Percentiles rank a stretch among this genome's conserved stretches.
phyloP scores from a whole-genome alignment of 371 early-diverging fungal species.

The Haplosporangium sp. region DNA sequence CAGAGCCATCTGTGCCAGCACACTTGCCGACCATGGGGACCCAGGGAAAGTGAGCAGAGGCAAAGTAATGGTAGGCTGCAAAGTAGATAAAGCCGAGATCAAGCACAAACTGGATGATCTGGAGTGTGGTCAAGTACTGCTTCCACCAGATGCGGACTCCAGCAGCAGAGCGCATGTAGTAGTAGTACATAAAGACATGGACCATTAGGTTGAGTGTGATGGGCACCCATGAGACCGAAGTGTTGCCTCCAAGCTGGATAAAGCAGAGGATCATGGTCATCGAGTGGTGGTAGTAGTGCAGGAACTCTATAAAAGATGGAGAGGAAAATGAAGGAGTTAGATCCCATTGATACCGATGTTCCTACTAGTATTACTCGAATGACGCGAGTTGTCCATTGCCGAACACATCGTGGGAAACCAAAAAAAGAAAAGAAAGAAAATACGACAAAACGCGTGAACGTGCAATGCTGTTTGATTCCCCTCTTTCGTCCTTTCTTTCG shows the following conservation, averaged over 20 bases:
- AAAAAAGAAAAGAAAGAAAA: too few species aligned
- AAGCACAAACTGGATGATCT: conserved; percentile 90
- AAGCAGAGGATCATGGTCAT: conserved; percentile 92
- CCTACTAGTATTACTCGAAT: too few species aligned
- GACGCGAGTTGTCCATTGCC: too few species aligned
- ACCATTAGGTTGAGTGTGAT: conserved; percentile 87
- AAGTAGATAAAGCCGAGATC: conserved; percentile 84
- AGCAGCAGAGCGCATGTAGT: conserved; percentile 89
- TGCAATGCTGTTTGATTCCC: neutral
- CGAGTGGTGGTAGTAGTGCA: conserved; percentile 93
- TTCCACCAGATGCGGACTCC: conserved; percentile 94
- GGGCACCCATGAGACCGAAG: conserved; percentile 86
- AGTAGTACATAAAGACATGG: conserved; percentile 94
- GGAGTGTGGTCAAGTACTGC: conserved; percentile 89
- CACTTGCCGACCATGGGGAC: conserved; percentile 82
- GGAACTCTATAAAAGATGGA: conserved; percentile 68
- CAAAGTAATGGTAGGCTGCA: conserved; percentile 85
- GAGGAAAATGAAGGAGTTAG: neutral
- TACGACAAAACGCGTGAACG: neutral
- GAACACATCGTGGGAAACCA: too few species aligned
- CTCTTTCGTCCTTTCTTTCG: too few species aligned
- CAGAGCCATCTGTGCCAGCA: conserved; percentile 83
- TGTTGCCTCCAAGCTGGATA: conserved; percentile 82
- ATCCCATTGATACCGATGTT: neutral
- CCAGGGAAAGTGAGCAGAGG: conserved; percentile 73